Percentiles rank a stretch among this genome's conserved stretches.
phyloP scores from a whole-genome alignment of 2,329 filamentous ascomycete species.

The Trichoderma sp. region DNA sequence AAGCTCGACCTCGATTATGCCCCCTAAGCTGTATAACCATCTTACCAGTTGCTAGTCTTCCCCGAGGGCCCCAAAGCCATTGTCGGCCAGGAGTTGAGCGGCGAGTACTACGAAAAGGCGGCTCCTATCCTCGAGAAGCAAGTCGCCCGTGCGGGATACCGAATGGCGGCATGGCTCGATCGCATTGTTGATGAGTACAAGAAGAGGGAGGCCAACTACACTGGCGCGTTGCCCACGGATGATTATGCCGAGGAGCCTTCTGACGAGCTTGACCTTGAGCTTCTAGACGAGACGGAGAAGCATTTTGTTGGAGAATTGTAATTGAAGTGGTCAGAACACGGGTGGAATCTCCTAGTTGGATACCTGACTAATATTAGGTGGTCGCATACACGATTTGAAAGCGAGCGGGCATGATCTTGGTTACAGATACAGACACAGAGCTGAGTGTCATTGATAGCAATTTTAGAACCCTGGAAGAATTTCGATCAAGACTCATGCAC shows the following conservation, averaged over 20 bases:
- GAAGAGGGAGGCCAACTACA: slow-evolving; percentile 29
- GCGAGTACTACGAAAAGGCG: slow-evolving; percentile 64
- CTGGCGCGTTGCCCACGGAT: slow-evolving; percentile 29
- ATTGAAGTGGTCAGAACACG: background rate
- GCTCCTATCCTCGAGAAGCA: slow-evolving; percentile 66
- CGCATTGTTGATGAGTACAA: slow-evolving; percentile 53
- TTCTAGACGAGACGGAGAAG: slow-evolving; percentile 34
- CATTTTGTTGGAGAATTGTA: slow-evolving; percentile 32
- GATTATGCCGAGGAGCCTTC: slow-evolving; percentile 19
- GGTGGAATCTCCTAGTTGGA: background rate
- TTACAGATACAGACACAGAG: background rate
- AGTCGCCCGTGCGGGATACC: slow-evolving; percentile 68
- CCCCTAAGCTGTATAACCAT: background rate
- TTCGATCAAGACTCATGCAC: background rate
- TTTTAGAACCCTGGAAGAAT: background rate
- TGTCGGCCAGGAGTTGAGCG: slow-evolving; percentile 60
- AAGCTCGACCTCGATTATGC: slow-evolving; percentile 36
- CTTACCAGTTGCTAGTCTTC: slow-evolving; percentile 48
- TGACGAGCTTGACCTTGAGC: background rate
- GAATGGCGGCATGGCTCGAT: slow-evolving; percentile 69
- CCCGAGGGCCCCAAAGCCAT: slow-evolving; percentile 63
- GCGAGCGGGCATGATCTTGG: slow-evolving; percentile 7
- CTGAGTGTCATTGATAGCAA: background rate
- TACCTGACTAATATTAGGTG: background rate
- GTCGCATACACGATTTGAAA: background rate